Base-by-base conservation (phyloP, 2,329 filamentous ascomycete species). In the Esteya vermicola region DNA sequence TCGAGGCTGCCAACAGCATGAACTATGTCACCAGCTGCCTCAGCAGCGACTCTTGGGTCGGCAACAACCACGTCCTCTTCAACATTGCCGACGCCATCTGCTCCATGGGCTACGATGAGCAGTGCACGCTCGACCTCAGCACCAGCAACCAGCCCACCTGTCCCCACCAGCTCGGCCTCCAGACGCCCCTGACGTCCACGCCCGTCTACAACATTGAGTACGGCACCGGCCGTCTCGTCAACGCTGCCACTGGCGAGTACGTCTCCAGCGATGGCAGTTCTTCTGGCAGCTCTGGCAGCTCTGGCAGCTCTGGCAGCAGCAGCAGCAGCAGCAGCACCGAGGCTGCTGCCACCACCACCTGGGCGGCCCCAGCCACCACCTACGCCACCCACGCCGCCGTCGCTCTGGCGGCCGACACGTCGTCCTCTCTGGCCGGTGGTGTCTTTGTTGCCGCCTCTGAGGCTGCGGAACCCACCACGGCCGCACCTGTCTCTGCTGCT, bases 1-100 rank as follows among this genome's bases (percentile, higher is more conserved):
- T 77, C 36, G 63, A 61, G 38, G 71, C 70, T 3, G 52, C 68
- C 50, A 74, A 74, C 63, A 68, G 65, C 57, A 73, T 75, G 61
- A 66, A 69, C 56, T 72, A 61, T 46, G 51, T 72, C 8, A 52
- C 61, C 38, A 58, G 56, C 44, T 73, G 70, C 52, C 55, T 71
- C 12, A 54, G 58, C 49, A 70, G 59, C 57, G n/a, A n/a, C n/a
- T n/a, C n/a, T n/a, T 74, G 64, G 62, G 64, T 72, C 33, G 68
- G 59, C 43, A 55, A 65, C 48, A 72, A 75, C 57, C 57, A 70
- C 54, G 54, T 60, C 36, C 59, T 73, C 16, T 64, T 63, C 57
- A 74, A 76, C 57, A 67, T 74, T 37, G 54, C 59, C 41, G 69
- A 74, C 51, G 50, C 65, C 28, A 52, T 60, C 31, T 72, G 70